phyloP scores from a whole-genome alignment of 2,329 filamentous ascomycete genomes.

The Ophiocordyceps camponoti-rufipedis region DNA sequence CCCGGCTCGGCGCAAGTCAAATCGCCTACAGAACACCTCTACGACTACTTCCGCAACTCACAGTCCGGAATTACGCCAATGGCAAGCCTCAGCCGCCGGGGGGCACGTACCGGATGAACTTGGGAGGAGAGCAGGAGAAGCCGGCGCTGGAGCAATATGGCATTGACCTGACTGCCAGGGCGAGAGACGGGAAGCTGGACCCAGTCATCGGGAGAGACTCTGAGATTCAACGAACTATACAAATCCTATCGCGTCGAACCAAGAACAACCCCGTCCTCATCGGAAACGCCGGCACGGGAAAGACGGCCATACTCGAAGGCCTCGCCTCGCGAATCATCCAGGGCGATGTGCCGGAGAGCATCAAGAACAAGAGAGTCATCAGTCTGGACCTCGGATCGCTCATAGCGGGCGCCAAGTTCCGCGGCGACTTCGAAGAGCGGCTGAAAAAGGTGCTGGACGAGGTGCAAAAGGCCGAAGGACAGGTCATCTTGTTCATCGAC shows the following conservation, averaged over 20 bases:
- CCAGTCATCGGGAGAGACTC: conserved; percentile 94
- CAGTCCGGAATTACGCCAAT: conserved; percentile 41
- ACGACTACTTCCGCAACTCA: conserved; percentile 7
- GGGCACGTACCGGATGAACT: conserved; percentile 84
- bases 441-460: conserved; percentile 99
- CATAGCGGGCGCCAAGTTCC: conserved; percentile 94
- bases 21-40: conserved; percentile 5
- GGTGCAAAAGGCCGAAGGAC: conserved; percentile 84
- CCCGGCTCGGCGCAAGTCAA: conserved; percentile 8
- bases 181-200: conserved; percentile 92
- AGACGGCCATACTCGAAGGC: conserved; percentile 95
- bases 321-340: conserved; percentile 92
- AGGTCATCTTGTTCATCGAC: conserved; percentile 95
- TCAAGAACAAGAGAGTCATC: conserved; percentile 82
- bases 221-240: conserved; percentile 79
- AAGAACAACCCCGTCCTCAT: conserved; percentile 99
- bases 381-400: conserved; percentile 90
- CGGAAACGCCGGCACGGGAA: conserved; percentile 93
- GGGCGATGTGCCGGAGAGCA: conserved; percentile 84
- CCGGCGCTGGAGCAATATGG: conserved; percentile 97
- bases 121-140: conserved; percentile 72
- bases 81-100: conserved; percentile 74
- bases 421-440: conserved; percentile 94
- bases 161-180: conserved; percentile 94
- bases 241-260: conserved; percentile 80